Evolutionary conservation across 441 rosid species (phyloP).

Genomic region (Erodium moschatum): DNA sequence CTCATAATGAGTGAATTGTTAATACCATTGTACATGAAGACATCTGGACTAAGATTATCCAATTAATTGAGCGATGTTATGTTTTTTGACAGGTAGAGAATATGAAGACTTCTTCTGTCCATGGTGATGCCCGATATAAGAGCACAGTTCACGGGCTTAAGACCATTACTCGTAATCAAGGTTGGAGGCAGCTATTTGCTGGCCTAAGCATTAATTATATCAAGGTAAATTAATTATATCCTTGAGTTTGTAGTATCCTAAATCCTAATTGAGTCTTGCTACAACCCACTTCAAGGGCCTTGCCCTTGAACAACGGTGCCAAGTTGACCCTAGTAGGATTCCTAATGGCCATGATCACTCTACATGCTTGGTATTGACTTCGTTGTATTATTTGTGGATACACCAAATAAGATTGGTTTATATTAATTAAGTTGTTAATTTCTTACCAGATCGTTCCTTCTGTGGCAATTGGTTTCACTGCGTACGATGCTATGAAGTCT

Average conservation of each 20-base stretch:
- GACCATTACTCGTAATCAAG: slow-evolving; percentile 59
- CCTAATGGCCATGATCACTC: not conserved
- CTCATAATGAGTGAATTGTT: not conserved
- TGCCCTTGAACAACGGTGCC: not conserved
- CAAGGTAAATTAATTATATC: slow-evolving; percentile 38
- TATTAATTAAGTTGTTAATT: slow-evolving; percentile 11
- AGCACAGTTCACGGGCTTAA: slow-evolving; percentile 65
- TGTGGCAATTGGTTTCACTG: slow-evolving; percentile 88
- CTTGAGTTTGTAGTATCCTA: not conserved
- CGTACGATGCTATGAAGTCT: slow-evolving; percentile 80
- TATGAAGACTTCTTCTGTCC: slow-evolving; percentile 38
- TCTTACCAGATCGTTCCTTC: slow-evolving; percentile 78
- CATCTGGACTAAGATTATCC: not conserved
- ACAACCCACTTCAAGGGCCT: not conserved
- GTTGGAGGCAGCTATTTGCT: slow-evolving; percentile 89
- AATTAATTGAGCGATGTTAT: slow-evolving; percentile 16
- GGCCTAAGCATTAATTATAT: slow-evolving; percentile 90
- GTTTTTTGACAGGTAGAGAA: slow-evolving; percentile 50
- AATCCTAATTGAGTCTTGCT: not conserved
- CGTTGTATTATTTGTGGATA: not conserved
- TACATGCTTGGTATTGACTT: not conserved
- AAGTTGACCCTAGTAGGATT: too few species aligned
- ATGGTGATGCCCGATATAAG: slow-evolving; percentile 47
- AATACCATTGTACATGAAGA: not conserved
- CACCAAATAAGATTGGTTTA: not conserved